Evolutionary conservation across 1,284 basidiomycete genomes (phyloP).

Genomic region (Flammula alnicola): DNA sequence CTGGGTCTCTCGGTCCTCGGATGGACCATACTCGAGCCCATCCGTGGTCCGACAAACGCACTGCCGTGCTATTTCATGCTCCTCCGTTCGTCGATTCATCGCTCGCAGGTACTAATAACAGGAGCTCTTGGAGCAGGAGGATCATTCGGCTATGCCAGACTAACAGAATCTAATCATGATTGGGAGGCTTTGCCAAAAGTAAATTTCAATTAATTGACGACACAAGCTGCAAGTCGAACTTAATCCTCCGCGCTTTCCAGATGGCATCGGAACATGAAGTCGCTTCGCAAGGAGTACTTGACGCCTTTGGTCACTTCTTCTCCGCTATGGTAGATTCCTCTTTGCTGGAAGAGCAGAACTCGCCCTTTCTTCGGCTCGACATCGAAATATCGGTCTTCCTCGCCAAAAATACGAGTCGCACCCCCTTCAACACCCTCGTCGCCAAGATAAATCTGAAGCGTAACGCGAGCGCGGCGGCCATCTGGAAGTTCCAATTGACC

Average conservation of each 20-base stretch:
- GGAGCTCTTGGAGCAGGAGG: constrained; percentile 89
- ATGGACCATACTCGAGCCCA: constrained; percentile 47
- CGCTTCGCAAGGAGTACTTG: constrained; percentile 39
- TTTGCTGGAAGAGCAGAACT: constrained; percentile 43
- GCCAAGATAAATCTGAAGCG: constrained; percentile 42
- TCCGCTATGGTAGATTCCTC: constrained; percentile 37
- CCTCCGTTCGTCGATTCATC: constrained; percentile 82
- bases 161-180: too few relatives aligned
- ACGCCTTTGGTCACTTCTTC: constrained; percentile 38
- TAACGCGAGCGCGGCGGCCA: constrained; percentile 35
- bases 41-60: constrained; percentile 65
- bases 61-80: constrained; percentile 79
- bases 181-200: too few relatives aligned
- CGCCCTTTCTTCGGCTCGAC: constrained; percentile 41
- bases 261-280: constrained; percentile 41
- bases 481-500: constrained; percentile 35
- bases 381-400: constrained; percentile 29
- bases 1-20: constrained; percentile 50
- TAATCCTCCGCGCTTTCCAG: too few relatives aligned
- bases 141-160: too few relatives aligned
- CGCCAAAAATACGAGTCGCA: constrained; percentile 35
- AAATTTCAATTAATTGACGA: too few relatives aligned
- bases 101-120: constrained; percentile 82
- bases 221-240: too few relatives aligned
- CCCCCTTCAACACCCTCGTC: constrained; percentile 37